These are phyloP conservation scores for Morella rubra DNA, from an alignment of 306 rosid genomes.

Conservation along the genomic window DNA sequence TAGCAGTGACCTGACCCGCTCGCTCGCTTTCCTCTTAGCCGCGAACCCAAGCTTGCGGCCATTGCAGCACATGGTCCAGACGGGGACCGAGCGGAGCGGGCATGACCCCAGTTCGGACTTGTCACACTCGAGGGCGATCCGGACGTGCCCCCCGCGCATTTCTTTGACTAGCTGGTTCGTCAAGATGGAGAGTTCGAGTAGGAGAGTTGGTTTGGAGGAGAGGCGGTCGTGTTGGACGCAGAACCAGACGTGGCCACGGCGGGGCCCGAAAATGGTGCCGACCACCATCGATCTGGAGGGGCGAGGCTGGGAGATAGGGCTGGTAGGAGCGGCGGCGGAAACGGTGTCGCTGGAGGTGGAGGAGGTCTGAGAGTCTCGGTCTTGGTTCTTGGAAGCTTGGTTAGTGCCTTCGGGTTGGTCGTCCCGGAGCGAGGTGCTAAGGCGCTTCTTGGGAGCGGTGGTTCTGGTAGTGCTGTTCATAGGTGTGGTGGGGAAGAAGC, in stretches of 20 bases:
- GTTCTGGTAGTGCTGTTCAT: conserved; percentile 9
- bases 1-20: conserved; percentile 51
- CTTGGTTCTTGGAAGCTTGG: conserved; percentile 29
- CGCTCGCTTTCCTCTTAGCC: conserved; percentile 48
- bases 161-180: conserved; percentile 77
- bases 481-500: conserved; percentile 50
- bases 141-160: conserved; percentile 77
- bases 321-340: background rate
- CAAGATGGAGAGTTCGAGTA: conserved; percentile 69
- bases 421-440: conserved; percentile 60
- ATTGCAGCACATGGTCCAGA: conserved; percentile 71
- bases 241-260: conserved; percentile 86
- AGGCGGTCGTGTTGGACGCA: conserved; percentile 74
- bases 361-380: conserved; percentile 46
- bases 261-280: conserved; percentile 85
- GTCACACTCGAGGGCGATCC: conserved; percentile 71
- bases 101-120: conserved; percentile 38
- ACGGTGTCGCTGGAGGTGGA: conserved; percentile 26
- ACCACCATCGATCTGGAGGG: conserved; percentile 75
- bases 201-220: conserved; percentile 58
- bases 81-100: conserved; percentile 68
- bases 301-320: conserved; percentile 37
- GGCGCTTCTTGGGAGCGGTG: conserved; percentile 57
- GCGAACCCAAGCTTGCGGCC: conserved; percentile 73
- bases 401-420: conserved; percentile 21